phyloP scores from a whole-genome alignment of 352 stramenopile species.

The Phytophthora foliorum region DNA sequence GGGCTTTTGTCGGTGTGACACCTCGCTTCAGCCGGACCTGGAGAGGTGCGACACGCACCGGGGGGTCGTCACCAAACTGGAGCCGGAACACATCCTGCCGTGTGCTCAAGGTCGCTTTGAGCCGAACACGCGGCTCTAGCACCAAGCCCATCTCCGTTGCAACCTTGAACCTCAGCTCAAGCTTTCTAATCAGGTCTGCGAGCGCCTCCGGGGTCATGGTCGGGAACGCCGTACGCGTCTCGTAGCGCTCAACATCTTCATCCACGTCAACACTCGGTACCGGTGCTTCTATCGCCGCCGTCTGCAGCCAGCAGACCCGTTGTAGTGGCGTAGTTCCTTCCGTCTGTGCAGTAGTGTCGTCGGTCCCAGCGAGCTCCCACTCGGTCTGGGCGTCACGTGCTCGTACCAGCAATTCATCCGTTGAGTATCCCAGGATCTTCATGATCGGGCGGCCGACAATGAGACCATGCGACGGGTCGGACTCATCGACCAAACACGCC shows the following conservation, averaged over 20 bases:
- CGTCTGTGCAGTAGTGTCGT: not conserved
- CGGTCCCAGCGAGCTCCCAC: slow-evolving; percentile 14
- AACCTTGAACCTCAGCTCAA: slow-evolving; percentile 1
- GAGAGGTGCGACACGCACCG: slow-evolving; percentile 19
- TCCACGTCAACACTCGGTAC: not conserved
- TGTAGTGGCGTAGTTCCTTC: not conserved
- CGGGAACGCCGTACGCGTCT: slow-evolving; percentile 3
- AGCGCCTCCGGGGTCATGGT: not conserved
- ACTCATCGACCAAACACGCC: not conserved
- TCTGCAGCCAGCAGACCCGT: slow-evolving; percentile 6
- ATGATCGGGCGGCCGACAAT: slow-evolving; percentile 14
- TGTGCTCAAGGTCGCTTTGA: not conserved
- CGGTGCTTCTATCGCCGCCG: not conserved
- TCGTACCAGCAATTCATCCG: slow-evolving; percentile 4
- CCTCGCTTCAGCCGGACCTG: slow-evolving; percentile 15
- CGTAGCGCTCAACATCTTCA: slow-evolving; percentile 4
- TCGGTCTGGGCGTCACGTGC: not conserved
- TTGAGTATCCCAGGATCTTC: slow-evolving; percentile 9
- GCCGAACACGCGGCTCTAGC: not conserved
- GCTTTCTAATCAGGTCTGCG: not conserved
- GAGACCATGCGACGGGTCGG: not conserved
- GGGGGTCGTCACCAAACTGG: slow-evolving; percentile 21
- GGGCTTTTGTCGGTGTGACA: not conserved
- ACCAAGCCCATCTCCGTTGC: not conserved
- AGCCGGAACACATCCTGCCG: slow-evolving; percentile 11